Base-by-base conservation (phyloP, 2,329 filamentous ascomycete species). In the Colletotrichum magnum region DNA sequence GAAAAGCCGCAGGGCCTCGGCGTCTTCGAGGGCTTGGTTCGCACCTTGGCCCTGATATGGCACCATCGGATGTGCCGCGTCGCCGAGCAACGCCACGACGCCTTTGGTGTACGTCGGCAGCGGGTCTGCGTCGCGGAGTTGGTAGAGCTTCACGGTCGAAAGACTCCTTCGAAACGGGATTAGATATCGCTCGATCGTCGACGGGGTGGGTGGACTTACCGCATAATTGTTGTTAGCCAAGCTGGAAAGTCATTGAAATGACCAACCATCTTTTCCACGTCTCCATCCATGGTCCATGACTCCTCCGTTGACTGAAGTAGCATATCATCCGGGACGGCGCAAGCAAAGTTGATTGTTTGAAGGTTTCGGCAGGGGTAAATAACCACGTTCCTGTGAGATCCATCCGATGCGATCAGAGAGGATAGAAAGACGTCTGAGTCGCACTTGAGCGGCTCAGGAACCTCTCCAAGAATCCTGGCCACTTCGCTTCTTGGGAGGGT, bases 1-100 rank as follows among this genome's bases (percentile, higher is more conserved):
- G 15, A 66, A 28, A 48, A 66, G 26, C 7, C 48, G 28, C 12
- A 61, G 48, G 1, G 32, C 48, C 36, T 59, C 48, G n/a, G 48
- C 63, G 43, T 60, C 56, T 32, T 66, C 56, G 10, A 60, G 21
- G 18, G 56, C 56, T 53, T 60, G 56, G n/a, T 53, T 47, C 7
- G 63, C 63, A 16, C 63, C 56, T 53, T 66, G 56, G 12, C 56
- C 57, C 39, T 66, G 56, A 41, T 61, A 59, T 6, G 63, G 47
- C 24, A 66, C 50, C 56, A 60, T 60, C 2, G 56, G 63, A 32
- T 66, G 48, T 12, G 48, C 48, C 4, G 56, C 63, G 16, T 66
- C 57, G 26, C 56, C 56, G 13, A 66, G 43, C 4, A 60, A 28
- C 13, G 26, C n/a, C 13, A 43, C 53, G 5, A 13, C n/a, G 13